phyloP scores from a whole-genome alignment of 345 rosid genomes.

The Lepidium sativum region DNA sequence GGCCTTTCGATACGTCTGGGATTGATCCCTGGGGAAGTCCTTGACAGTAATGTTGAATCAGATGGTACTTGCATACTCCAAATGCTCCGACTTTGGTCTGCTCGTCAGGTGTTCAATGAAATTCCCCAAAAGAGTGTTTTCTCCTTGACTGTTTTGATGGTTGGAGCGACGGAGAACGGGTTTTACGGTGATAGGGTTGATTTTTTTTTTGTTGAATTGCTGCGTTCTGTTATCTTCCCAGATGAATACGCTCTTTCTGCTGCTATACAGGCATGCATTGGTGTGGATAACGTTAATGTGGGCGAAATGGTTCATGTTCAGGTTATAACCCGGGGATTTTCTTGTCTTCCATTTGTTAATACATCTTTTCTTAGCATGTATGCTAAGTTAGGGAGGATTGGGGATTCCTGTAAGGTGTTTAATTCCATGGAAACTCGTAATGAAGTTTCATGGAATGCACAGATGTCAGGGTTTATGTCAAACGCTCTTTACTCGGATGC shows the following conservation, averaged over 20 bases:
- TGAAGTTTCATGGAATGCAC: conserved; percentile 39
- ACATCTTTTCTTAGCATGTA: conserved; percentile 43
- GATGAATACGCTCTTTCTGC: conserved; percentile 38
- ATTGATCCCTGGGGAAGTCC: conserved; percentile 3
- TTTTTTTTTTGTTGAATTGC: conserved; percentile 28
- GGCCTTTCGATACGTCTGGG: conserved; percentile 32
- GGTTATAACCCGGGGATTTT: conserved; percentile 28
- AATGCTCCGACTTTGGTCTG: conserved; percentile 30
- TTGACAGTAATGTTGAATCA: conserved; percentile 30
- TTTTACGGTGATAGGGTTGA: conserved; percentile 23
- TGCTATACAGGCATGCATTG: conserved; percentile 29
- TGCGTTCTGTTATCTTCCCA: conserved; percentile 13
- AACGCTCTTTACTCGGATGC: conserved; percentile 33
- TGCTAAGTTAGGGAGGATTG: conserved; percentile 33
- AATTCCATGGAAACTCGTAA: conserved; percentile 23
- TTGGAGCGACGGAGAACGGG: conserved; percentile 33
- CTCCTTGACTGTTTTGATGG: conserved; percentile 43
- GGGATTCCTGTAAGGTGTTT: conserved; percentile 31
- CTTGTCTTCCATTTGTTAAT: conserved; percentile 19
- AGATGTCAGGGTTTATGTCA: conserved; percentile 36
- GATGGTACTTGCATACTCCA: conserved; percentile 26
- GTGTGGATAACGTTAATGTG: conserved; percentile 26
- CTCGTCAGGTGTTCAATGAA: conserved; percentile 31
- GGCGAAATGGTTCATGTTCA: conserved; percentile 36
- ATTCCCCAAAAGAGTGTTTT: conserved; percentile 33